Base-by-base conservation (phyloP, 2,329 filamentous ascomycete genomes). In the Allantophomopsis cytisporea region DNA sequence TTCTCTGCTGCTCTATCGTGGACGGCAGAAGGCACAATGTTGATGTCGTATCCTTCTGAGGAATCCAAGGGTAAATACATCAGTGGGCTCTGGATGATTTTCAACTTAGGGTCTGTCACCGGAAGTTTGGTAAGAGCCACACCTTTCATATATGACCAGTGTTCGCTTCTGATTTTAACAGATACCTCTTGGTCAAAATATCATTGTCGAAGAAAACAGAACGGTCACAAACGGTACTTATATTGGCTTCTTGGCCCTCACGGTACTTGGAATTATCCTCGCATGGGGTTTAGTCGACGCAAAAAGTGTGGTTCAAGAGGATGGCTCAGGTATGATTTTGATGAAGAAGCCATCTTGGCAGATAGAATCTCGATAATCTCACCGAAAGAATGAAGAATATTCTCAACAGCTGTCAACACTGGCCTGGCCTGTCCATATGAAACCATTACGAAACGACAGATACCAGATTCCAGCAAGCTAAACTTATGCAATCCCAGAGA, bases 291-390 rank as follows among this genome's bases (percentile, higher is more conserved):
- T 93, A 3, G 76, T 76, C 51, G 76, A 91, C 51, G 82, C 83
- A 30, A 72, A 72, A 48, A 71, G 75, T 41, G 73, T 94, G 45
- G 64, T 84, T 47, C 84, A 87, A 44, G 66, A 71, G 31, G 85
- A 94, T 55, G 84, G 85, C 43, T 81, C 81, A 41, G 71, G 76
- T 43, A 76, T 94, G 54, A 86, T 94, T 45, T 61, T 88, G 45
- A 93, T 89, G 82, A 89, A 91, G 66, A 83, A 93, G 59, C 87
- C 87, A 3, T 83, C 82, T 38, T 93, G 83, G 83, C 74, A 75
- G 53, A 79, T 7, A 20, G 18, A 20, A 20, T n/a, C n/a, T n/a
- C n/a, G n/a, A n/a, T n/a, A n/a, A n/a, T n/a, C n/a, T n/a, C n/a
- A n/a, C n/a, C n/a, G n/a, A n/a, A n/a, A n/a, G n/a, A n/a, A n/a